Evolutionary conservation across 1,284 basidiomycete genomes (phyloP), one percentile per base, ranked within the genome.

Genomic region (Coniferiporia weirii): DNA sequence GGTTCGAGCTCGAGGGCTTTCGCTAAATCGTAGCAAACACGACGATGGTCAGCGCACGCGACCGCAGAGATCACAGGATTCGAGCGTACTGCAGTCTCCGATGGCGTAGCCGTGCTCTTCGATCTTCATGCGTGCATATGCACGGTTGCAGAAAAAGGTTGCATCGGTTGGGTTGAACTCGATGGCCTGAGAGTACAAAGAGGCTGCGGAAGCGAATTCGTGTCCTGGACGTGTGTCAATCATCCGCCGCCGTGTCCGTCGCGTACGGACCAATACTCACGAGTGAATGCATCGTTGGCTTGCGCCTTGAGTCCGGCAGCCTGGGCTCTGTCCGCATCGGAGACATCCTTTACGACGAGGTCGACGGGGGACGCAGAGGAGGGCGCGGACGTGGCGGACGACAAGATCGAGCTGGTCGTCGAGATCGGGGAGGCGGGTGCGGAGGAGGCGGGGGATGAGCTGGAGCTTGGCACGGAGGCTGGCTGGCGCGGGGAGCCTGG

Each of bases 1-100:
- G 91, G 83, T 73, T 99, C 93, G 64, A 98, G 75, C 64, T 89
- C 79, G 61, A 99, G 91, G 6, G 96, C 97, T 69, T 87, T 89
- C 62, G 81, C 91, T 94, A 65, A 13, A 55, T n/a, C n/a, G n/a
- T n/a, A n/a, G n/a, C n/a, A n/a, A n/a, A n/a, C n/a, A 17, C 9
- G n/a, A n/a, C 8, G 15, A 19, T 3, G 35, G 13, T 43, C 52
- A 13, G 46, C 35, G 54, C 64, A 53, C 67, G 63, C 63, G 51
- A 60, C 63, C 66, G 54, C 32, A 34, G 9, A 17, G 19, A 1
- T 20, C 40, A 60, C 61, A 44, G 20, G 20, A 27, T 27, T 27
- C 27, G 59, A 36, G 77, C 86, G 69, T 66, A 91, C 90, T 80
- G 47, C 89, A 83, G 73, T 94, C 91, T 36, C 75, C 75, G 45